Conservation (phyloP, 2,329 filamentous ascomycete species). For the Diaporthe longicolla region DNA sequence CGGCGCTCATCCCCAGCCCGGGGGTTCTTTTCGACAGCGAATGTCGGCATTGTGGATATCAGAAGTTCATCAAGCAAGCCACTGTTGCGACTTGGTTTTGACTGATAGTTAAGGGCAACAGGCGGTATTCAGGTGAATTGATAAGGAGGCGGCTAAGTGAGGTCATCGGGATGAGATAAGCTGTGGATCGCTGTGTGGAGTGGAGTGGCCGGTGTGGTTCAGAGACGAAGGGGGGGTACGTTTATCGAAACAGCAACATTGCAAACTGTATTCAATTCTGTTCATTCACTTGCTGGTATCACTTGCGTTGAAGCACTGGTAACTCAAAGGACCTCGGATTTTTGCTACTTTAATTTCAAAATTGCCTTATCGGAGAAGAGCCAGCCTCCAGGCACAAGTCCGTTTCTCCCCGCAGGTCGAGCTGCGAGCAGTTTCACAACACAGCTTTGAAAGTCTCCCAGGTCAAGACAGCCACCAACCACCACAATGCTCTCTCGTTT, state of each 20-base stretch:
- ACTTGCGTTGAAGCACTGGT: no score
- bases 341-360: neutral
- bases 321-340: neutral
- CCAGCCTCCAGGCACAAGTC: neutral
- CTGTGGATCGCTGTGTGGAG: conserved; percentile 18
- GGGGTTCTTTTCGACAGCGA: conserved; percentile 30
- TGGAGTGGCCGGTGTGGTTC: conserved; percentile 4
- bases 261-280: neutral
- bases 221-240: conserved; percentile 10
- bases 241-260: conserved; percentile 3
- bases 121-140: neutral
- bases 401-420: neutral
- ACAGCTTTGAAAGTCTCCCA: neutral
- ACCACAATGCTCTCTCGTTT: conserved; percentile 39
- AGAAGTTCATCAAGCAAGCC: neutral
- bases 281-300: neutral
- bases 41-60: conserved; percentile 12
- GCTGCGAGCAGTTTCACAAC: neutral
- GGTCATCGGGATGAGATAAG: conserved; percentile 30
- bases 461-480: neutral
- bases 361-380: neutral
- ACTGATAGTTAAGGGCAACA: neutral
- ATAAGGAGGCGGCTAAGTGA: conserved; percentile 1
- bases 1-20: conserved; percentile 29
- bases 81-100: neutral